Evolutionary conservation across 2,329 filamentous ascomycete genomes (phyloP).

Genomic region (Verticillium zaregamsianum): DNA sequence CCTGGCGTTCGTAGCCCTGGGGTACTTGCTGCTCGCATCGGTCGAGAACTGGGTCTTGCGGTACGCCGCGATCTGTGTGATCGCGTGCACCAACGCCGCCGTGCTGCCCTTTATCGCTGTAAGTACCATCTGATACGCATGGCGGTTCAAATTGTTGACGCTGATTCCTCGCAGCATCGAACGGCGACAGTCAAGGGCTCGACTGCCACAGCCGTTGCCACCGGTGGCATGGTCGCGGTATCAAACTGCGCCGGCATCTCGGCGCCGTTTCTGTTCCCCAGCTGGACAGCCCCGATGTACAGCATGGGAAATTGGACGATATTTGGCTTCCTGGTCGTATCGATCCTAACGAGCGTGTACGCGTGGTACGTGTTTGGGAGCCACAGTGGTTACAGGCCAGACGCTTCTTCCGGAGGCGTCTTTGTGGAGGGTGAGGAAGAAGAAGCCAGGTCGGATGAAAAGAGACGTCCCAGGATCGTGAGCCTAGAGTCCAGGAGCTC

Average conservation of each 20-base stretch:
- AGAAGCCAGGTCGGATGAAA: background rate
- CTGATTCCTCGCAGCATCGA: slow-evolving; percentile 16
- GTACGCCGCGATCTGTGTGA: slow-evolving; percentile 22
- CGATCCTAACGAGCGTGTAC: slow-evolving; percentile 16
- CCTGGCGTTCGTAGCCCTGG: slow-evolving; percentile 17
- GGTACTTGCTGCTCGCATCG: slow-evolving; percentile 21
- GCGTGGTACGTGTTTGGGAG: slow-evolving; percentile 22
- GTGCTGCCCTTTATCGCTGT: slow-evolving; percentile 23
- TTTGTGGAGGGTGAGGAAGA: slow-evolving; percentile 1
- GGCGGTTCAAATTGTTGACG: background rate
- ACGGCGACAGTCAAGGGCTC: slow-evolving; percentile 23
- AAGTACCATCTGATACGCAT: slow-evolving; percentile 8
- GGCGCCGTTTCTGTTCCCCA: slow-evolving; percentile 24
- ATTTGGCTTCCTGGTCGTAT: slow-evolving; percentile 20
- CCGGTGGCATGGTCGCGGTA: slow-evolving; percentile 26
- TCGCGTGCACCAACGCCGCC: slow-evolving; percentile 23
- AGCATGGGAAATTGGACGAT: slow-evolving; percentile 25
- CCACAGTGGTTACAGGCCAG: slow-evolving; percentile 21
- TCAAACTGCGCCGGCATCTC: slow-evolving; percentile 25
- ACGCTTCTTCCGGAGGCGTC: background rate
- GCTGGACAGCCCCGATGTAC: slow-evolving; percentile 20
- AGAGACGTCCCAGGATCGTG: background rate
- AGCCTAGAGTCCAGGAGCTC: background rate
- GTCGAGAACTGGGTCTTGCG: slow-evolving; percentile 19
- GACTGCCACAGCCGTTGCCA: slow-evolving; percentile 23